Conservation (phyloP, 257 asterid genomes). For the Anisodus acutangulus region DNA sequence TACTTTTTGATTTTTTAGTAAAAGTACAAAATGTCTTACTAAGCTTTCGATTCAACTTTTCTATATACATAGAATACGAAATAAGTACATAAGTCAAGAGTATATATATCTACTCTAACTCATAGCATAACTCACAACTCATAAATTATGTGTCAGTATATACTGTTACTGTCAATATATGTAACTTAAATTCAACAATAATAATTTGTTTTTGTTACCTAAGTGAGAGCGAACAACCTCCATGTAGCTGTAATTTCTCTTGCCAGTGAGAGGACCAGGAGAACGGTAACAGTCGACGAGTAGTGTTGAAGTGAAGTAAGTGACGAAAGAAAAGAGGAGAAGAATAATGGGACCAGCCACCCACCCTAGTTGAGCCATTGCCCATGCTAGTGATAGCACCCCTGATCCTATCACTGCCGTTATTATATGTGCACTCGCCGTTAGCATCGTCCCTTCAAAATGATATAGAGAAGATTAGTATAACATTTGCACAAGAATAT, state of each 20-base stretch:
- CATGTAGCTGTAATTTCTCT: constrained; percentile 37
- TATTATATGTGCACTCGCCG: constrained; percentile 38
- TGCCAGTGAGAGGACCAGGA: constrained; percentile 32
- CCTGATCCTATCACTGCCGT: constrained; percentile 43
- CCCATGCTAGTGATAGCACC: constrained; percentile 39
- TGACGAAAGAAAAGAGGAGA: constrained; percentile 33
- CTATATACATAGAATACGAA: too few relatives aligned
- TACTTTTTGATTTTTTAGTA: too few relatives aligned
- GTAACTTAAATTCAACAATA: not conserved
- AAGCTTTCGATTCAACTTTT: too few relatives aligned
- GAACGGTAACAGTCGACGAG: constrained; percentile 38
- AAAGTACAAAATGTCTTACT: too few relatives aligned
- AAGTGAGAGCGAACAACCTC: constrained; percentile 36
- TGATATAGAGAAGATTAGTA: not conserved
- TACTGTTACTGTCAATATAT: rapidly evolving
- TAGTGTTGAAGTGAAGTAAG: constrained; percentile 34
- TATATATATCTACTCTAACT: too few relatives aligned
- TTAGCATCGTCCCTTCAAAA: constrained; percentile 29
- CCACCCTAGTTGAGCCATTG: constrained; percentile 44
- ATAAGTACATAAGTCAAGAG: too few relatives aligned
- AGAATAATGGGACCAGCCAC: constrained; percentile 38
- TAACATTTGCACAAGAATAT: too few relatives aligned
- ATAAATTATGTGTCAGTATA: not conserved
- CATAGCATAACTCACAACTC: not conserved
- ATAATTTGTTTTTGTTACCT: constrained; percentile 26